Evolutionary conservation across 2,329 filamentous ascomycete species (phyloP), one percentile per base, ranked within the genome.

Genomic region (Monosporascus cannonballus): DNA sequence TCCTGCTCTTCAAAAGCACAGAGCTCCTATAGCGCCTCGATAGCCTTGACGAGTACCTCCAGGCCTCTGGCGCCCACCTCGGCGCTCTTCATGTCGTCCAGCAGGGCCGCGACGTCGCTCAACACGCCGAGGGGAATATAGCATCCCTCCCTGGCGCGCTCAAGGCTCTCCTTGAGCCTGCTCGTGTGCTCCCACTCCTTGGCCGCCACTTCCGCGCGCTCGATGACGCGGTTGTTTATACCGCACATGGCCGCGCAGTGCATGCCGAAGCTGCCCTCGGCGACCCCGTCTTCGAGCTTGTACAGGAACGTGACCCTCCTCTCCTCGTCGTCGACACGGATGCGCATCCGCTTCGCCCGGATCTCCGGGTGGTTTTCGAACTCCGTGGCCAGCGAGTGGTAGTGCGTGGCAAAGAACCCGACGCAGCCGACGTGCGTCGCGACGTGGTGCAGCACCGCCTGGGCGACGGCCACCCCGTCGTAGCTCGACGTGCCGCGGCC

Each of bases 191-290:
- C 94, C 91, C 94, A 97, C 64, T 91, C 89, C 61, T 79, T 85
- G 1, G 94, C 94, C 6, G 94, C 94, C 22, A 86, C 82, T 70
- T 99, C 94, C 0, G 94, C 94, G 22, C 87, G 76, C 65, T 92
- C 85, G 56, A 99, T 90, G 17, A 99, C 85, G 51, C 85, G 85
- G 45, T 77, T 76, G 0, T 90, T 84, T 58, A 99, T 97, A 1
- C 94, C 94, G 63, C 94, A 99, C 94, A 99, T 99, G 55, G 90
- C 87, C 1, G 94, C 94, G 67, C 94, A 99, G 70, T 99, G 94
- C 94, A 99, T 99, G 63, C 94, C 94, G 65, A 97, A 99, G 65
- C 90, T 96, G 17, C 94, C 94, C 70, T 97, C 92, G 0, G 94
- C 94, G 9, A 97, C 90, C 2, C 94, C 94, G 15, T 90, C 83